Evolutionary conservation across 2,329 filamentous ascomycete genomes (phyloP), one percentile per base, ranked within the genome.

Genomic region (Pseudocercospora pini-densiflorae): DNA sequence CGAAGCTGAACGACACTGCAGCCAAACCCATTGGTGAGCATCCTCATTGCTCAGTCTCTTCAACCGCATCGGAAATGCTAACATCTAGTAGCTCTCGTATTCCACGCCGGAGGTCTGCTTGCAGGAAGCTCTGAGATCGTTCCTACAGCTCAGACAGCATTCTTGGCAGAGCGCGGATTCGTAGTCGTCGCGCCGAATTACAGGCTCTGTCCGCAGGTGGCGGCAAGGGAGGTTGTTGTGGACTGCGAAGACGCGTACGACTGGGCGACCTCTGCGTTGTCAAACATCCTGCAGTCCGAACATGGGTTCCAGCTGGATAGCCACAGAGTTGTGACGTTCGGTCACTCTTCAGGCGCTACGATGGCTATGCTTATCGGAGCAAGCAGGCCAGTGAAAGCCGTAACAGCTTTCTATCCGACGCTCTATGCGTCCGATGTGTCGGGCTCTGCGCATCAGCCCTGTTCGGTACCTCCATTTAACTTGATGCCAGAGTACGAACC

Each of bases 321-420:
- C 1, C 71, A 76, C 7, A 73, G 76, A 9, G 71, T 81, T 4
- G 76, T 79, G 53, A 75, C 76, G 0, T 78, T 79, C 62, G 80
- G 79, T 7, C 80, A 79, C 1, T 79, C 77, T 0, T 77, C 77
- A 1, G 79, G 79, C 0, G 79, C 79, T 0, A 76, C 74, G 0
- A 62, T 81, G 1, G 77, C 80, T 1, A 69, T 81, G 6, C 71
- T 72, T 85, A 70, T 92, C 88, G 68, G 55, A 31, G 62, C 65
- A 14, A 60, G 51, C 40, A 61, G 61, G 31, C 59, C 60, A 21
- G 14, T 72, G 8, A 68, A 68, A 45, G 70, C 71, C 23, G 66
- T 63, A 31, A 71, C 68, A 43, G 66, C 71, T 21, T 71, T 71
- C 65, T 69, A 70, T 54, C 66, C 70, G 14, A 67, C 67, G 16